Percentiles rank a stretch among this genome's conserved stretches.
These are phyloP conservation scores for Inonotus obliquus DNA, from an alignment of 1,284 basidiomycete genomes.

Conservation along the genomic window DNA sequence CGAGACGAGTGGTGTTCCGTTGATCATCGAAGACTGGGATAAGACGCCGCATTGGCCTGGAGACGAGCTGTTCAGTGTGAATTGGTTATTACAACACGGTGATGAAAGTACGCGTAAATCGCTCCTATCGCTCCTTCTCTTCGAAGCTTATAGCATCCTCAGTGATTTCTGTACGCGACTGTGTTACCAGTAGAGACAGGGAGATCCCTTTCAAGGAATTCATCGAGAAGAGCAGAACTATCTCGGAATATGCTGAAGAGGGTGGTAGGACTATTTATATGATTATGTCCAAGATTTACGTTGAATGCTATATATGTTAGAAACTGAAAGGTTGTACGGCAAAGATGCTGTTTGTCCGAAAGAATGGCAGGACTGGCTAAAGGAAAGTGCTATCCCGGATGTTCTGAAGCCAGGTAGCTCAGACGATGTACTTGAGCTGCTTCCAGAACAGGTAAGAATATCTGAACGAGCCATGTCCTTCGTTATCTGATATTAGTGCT, in stretches of 20 bases:
- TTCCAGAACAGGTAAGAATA: constrained; percentile 42
- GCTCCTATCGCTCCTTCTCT: not conserved
- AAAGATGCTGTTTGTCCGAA: constrained; percentile 67
- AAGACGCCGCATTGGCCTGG: constrained; percentile 47
- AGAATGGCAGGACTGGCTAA: constrained; percentile 58
- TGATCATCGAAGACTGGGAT: constrained; percentile 59
- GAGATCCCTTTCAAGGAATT: constrained; percentile 26
- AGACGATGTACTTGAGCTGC: constrained; percentile 52
- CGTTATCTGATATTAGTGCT: constrained; percentile 15
- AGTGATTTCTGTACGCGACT: constrained; percentile 30
- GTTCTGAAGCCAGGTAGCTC: constrained; percentile 42
- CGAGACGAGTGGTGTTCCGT: constrained; percentile 48
- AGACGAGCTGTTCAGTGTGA: constrained; percentile 43
- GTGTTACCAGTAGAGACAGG: constrained; percentile 27
- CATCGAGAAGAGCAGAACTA: constrained; percentile 22
- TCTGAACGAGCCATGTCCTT: not conserved
- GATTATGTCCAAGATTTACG: not conserved
- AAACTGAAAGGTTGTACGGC: constrained; percentile 58
- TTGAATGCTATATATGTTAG: constrained; percentile 31
- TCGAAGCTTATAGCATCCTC: not conserved
- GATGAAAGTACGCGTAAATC: constrained; percentile 23
- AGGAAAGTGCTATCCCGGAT: constrained; percentile 42
- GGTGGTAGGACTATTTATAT: constrained; percentile 20
- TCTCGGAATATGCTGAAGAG: constrained; percentile 12
- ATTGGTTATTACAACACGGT: constrained; percentile 40